Percentiles rank a stretch among this genome's conserved stretches.
Evolutionary conservation across 1,284 basidiomycete genomes (phyloP).

Genomic region (Neonothopanus nambi): DNA sequence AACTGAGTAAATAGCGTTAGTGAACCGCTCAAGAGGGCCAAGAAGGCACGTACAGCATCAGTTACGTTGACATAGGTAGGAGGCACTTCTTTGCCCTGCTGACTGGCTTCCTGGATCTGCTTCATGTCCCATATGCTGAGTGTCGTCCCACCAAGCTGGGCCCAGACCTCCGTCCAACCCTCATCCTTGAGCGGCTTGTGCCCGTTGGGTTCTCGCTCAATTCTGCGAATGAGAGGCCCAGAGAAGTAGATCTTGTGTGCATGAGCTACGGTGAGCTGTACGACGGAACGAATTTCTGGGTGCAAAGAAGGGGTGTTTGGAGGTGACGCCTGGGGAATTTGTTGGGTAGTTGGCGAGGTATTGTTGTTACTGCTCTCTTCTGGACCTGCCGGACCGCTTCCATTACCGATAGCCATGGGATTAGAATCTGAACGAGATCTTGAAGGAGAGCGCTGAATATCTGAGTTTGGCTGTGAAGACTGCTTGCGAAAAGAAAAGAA

Average conservation of each 20-base stretch:
- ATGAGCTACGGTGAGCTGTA: slow-evolving; percentile 67
- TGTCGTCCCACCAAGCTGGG: slow-evolving; percentile 90
- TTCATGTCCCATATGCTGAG: slow-evolving; percentile 91
- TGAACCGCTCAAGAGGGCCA: slow-evolving; percentile 12
- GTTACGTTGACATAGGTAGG: slow-evolving; percentile 86
- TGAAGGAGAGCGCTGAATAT: background rate
- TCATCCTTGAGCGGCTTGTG: slow-evolving; percentile 72
- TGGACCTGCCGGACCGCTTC: background rate
- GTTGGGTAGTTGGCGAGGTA: background rate
- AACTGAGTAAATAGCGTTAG: slow-evolving; percentile 43
- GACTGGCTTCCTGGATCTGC: slow-evolving; percentile 79
- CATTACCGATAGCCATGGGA: background rate
- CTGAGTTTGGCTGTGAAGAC: background rate
- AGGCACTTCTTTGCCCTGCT: slow-evolving; percentile 79
- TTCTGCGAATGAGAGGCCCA: slow-evolving; percentile 72
- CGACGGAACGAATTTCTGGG: slow-evolving; percentile 76
- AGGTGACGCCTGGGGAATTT: background rate
- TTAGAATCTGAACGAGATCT: background rate
- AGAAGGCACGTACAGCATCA: slow-evolving; percentile 67
- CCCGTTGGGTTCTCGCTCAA: slow-evolving; percentile 78
- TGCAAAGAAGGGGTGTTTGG: slow-evolving; percentile 46
- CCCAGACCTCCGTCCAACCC: slow-evolving; percentile 93
- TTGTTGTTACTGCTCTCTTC: background rate
- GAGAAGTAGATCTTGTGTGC: slow-evolving; percentile 81
- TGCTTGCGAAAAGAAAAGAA: slow-evolving; percentile 7